phyloP scores from a whole-genome alignment of 2,329 filamentous ascomycete genomes.

The Tympanopsis confertula region DNA sequence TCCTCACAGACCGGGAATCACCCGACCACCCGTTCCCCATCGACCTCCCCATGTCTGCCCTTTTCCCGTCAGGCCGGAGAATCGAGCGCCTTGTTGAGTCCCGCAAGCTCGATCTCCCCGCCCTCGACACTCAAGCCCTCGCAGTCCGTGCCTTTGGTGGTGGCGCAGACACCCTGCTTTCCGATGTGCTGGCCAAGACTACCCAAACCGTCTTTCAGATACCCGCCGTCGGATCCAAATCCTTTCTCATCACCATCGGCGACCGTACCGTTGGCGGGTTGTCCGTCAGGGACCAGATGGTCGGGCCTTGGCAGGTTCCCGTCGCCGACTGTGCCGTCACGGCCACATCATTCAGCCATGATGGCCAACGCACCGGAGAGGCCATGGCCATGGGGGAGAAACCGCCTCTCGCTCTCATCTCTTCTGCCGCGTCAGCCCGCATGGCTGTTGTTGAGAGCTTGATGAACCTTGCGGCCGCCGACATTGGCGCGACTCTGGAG shows the following conservation, averaged over 20 bases:
- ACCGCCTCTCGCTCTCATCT: slow-evolving; percentile 79
- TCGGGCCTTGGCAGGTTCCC: slow-evolving; percentile 89
- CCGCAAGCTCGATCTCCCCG: slow-evolving; percentile 53
- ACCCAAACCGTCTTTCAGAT: slow-evolving; percentile 71
- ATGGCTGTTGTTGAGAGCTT: slow-evolving; percentile 94
- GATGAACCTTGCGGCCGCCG: slow-evolving; percentile 80
- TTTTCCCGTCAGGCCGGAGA: slow-evolving; percentile 82
- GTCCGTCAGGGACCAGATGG: slow-evolving; percentile 83
- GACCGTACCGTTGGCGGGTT: slow-evolving; percentile 86
- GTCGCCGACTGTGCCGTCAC: slow-evolving; percentile 92
- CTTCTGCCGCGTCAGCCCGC: slow-evolving; percentile 75
- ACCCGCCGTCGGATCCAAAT: slow-evolving; percentile 90
- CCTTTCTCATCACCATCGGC: slow-evolving; percentile 91
- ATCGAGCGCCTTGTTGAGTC: slow-evolving; percentile 65
- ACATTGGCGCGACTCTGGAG: slow-evolving; percentile 40
- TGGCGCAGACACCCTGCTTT: slow-evolving; percentile 35
- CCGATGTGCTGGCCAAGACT: slow-evolving; percentile 48
- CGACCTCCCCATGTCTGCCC: slow-evolving; percentile 77
- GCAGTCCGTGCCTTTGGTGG: slow-evolving; percentile 54
- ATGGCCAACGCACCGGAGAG: slow-evolving; percentile 65
- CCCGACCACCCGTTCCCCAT: slow-evolving; percentile 67
- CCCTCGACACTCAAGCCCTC: slow-evolving; percentile 58
- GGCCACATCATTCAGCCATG: slow-evolving; percentile 61
- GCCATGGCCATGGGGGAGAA: slow-evolving; percentile 98
- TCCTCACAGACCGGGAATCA: slow-evolving; percentile 73